These are phyloP conservation scores for Nicotiana benthamiana DNA, from an alignment of 257 asterid genomes.

Conservation along the genomic window DNA sequence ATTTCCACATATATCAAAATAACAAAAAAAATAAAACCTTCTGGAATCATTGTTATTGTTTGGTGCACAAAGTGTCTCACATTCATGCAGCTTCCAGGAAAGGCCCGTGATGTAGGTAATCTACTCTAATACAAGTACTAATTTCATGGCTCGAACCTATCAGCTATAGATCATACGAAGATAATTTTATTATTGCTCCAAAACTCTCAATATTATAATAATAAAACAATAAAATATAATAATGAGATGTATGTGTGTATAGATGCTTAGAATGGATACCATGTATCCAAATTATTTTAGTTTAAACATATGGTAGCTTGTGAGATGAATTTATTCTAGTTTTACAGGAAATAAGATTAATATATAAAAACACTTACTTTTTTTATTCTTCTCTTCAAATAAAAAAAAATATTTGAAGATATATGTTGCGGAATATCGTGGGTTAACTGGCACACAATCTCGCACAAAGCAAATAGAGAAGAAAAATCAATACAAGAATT, in stretches of 20 bases:
- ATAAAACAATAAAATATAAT: not conserved
- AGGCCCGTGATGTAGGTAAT: no score
- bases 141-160: no score
- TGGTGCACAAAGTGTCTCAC: no score
- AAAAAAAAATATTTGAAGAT: not conserved
- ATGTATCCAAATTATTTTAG: not conserved
- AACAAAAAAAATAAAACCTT: not conserved
- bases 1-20: not conserved
- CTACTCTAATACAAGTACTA: no score
- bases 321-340: not conserved
- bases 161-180: no score
- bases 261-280: not conserved
- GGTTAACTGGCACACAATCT: no score
- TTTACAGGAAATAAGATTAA: not conserved
- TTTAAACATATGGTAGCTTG: not conserved
- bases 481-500: no score
- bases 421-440: no score
- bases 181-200: no score
- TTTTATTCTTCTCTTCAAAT: not conserved
- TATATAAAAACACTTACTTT: not conserved
- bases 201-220: no score
- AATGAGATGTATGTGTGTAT: not conserved
- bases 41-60: not conserved
- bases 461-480: no score
- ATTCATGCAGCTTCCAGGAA: no score